phyloP scores from a whole-genome alignment of 257 asterid genomes.

The Penstemon eatonii region DNA sequence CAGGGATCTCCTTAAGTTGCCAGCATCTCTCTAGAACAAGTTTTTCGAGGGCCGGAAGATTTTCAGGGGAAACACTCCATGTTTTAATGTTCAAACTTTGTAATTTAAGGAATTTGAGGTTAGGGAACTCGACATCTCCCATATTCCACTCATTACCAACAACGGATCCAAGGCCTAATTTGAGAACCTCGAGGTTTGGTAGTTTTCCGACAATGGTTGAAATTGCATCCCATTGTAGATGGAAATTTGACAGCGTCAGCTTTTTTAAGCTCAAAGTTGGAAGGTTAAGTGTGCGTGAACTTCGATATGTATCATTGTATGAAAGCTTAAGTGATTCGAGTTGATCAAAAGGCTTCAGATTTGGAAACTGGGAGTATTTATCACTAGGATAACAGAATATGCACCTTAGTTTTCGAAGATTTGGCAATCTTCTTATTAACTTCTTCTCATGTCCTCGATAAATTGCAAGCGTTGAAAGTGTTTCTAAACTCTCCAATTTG shows the following conservation, averaged over 20 bases:
- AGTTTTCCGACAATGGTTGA: background rate
- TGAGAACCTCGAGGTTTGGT: conserved; percentile 18
- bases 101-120: conserved; percentile 17
- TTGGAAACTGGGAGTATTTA: background rate
- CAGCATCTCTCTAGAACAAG: conserved; percentile 15
- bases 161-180: background rate
- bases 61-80: conserved; percentile 6
- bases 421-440: background rate
- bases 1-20: conserved; percentile 20
- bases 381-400: background rate
- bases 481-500: background rate
- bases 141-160: conserved; percentile 6
- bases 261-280: conserved; percentile 9
- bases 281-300: background rate
- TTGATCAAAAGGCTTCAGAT: background rate
- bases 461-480: conserved; percentile 2
- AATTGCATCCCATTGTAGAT: background rate
- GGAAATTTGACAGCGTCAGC: conserved; percentile 3
- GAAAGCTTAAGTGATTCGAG: conserved; percentile 2
- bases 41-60: conserved; percentile 18
- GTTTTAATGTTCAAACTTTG: conserved; percentile 7
- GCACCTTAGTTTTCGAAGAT: background rate
- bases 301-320: background rate
- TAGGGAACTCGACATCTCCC: conserved; percentile 11
- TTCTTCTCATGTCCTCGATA: background rate